Conservation (phyloP, 1,139 yeast species). For the Yamadazyma conglobata region DNA sequence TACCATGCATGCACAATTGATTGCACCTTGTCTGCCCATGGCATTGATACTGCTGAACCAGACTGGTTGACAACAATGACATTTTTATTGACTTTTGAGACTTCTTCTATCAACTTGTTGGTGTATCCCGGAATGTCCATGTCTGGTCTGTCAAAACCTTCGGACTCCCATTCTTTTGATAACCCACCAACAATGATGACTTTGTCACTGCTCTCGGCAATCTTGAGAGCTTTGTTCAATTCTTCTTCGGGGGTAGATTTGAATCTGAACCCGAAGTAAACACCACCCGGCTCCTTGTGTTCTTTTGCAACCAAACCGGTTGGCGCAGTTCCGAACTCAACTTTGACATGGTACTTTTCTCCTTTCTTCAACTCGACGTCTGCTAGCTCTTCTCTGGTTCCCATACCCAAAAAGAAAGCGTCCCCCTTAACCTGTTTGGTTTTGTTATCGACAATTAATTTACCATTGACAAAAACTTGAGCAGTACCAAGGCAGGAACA, state of each 20-base stretch:
- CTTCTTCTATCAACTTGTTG: conserved; percentile 43
- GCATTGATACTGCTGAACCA: conserved; percentile 61
- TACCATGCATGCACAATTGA: conserved; percentile 51
- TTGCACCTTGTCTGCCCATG: conserved; percentile 48
- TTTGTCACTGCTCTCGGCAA: conserved; percentile 34
- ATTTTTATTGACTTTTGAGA: conserved; percentile 47
- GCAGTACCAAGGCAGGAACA: conserved; percentile 52
- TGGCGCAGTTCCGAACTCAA: conserved; percentile 51
- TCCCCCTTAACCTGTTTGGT: conserved; percentile 49
- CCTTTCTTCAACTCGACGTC: conserved; percentile 38
- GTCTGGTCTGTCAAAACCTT: conserved; percentile 33
- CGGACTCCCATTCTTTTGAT: conserved; percentile 37
- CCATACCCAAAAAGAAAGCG: conserved; percentile 45
- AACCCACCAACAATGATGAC: conserved; percentile 41
- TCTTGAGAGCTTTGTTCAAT: conserved; percentile 24
- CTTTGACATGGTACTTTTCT: conserved; percentile 36
- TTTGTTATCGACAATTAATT: conserved; percentile 54
- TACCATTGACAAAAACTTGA: conserved; percentile 47
- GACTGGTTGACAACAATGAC: conserved; percentile 56
- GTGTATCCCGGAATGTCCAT: conserved; percentile 47
- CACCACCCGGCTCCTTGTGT: conserved; percentile 30
- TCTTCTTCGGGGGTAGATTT: conserved; percentile 22
- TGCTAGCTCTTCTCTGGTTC: conserved; percentile 48
- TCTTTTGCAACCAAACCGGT: conserved; percentile 27
- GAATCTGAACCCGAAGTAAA: conserved; percentile 25